These are phyloP conservation scores for bread wheat (Triticum aestivum) DNA, from an alignment of 176 grass and related monocot species.

Conservation along the genomic window DNA sequence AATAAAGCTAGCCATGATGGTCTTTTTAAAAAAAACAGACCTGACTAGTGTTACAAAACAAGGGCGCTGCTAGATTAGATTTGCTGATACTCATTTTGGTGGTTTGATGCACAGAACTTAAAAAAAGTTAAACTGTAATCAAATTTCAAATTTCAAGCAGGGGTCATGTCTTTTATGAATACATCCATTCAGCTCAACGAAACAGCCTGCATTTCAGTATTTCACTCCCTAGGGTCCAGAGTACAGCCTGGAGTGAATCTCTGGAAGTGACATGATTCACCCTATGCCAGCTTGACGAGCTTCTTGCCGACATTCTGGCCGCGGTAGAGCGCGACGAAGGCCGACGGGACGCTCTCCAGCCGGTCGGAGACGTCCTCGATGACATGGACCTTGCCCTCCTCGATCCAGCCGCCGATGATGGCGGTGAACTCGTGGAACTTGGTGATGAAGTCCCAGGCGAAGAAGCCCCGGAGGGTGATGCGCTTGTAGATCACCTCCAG, in stretches of 20 bases:
- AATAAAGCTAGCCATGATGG: too few species aligned
- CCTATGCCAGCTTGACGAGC: constrained; percentile 42
- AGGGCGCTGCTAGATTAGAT: not conserved
- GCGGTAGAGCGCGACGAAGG: constrained; percentile 41
- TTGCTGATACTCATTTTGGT: not conserved
- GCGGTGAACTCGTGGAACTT: constrained; percentile 27
- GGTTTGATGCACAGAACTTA: not conserved
- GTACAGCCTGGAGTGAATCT: not conserved
- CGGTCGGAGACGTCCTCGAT: constrained; percentile 49
- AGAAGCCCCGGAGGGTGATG: constrained; percentile 56
- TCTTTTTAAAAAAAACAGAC: too few species aligned
- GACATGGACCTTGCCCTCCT: constrained; percentile 26
- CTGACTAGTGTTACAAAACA: not conserved
- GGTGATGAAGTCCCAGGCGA: constrained; percentile 38
- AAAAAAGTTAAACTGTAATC: too few species aligned
- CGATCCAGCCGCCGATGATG: constrained; percentile 26
- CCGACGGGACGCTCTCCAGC: constrained; percentile 40
- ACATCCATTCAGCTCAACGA: not conserved
- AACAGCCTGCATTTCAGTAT: not conserved
- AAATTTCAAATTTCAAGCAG: too few species aligned
- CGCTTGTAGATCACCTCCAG: constrained; percentile 55
- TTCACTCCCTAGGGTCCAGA: not conserved
- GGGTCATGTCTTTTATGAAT: too few species aligned
- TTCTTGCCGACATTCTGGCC: constrained; percentile 56
- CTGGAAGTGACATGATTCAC: not conserved